Evolutionary conservation across 305 asterid species (phyloP).

Genomic region (Rubia balearica): DNA sequence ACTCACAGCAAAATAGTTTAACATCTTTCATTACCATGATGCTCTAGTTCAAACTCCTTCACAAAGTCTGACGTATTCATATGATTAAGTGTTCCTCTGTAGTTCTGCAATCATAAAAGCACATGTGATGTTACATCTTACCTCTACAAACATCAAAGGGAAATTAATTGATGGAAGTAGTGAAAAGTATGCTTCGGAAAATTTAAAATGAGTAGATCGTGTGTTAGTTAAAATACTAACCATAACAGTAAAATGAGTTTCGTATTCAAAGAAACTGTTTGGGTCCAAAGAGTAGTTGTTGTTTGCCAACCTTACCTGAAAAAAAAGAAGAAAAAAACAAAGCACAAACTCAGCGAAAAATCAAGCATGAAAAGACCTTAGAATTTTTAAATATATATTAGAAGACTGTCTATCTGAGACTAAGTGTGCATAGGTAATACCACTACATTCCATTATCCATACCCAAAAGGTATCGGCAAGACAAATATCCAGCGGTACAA

Average conservation of each 20-base stretch:
- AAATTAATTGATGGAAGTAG: conserved; percentile 3
- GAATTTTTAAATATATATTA: background rate
- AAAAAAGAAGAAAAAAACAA: background rate
- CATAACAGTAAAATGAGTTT: conserved; percentile 98
- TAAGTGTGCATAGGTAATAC: background rate
- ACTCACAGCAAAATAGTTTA: conserved; percentile 8
- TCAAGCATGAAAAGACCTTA: conserved; percentile 4
- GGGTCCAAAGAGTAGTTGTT: conserved; percentile 70
- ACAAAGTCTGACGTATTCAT: conserved; percentile 77
- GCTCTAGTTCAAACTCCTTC: conserved; percentile 79
- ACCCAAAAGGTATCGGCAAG: conserved; percentile 91
- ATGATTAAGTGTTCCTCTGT: conserved; percentile 83
- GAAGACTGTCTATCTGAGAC: background rate
- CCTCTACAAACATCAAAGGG: background rate
- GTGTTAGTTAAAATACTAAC: conserved; percentile 33
- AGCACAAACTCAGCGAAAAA: conserved; percentile 7
- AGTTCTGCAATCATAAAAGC: conserved; percentile 43
- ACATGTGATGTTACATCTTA: background rate
- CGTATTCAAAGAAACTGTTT: conserved; percentile 77
- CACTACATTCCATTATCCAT: conserved; percentile 22
- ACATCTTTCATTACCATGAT: conserved; percentile 50
- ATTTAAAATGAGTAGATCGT: background rate
- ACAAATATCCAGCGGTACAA: conserved; percentile 78
- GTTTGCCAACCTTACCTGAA: conserved; percentile 87
- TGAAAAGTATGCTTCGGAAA: background rate